Base-by-base conservation (phyloP, 148 eudicot species). In the Cornus controversa region DNA sequence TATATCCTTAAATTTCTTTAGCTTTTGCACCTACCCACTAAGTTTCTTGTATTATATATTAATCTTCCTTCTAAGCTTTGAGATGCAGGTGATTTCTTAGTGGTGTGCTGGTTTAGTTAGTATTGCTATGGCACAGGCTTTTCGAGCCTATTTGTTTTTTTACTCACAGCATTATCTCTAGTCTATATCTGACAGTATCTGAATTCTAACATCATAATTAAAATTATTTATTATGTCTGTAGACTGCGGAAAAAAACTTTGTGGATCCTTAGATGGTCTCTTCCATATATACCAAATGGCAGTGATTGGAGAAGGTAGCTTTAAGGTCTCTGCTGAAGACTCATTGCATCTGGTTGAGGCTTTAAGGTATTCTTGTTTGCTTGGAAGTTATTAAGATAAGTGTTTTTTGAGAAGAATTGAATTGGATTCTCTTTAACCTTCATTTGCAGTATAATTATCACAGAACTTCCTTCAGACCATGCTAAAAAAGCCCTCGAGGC, bases 291-390 rank as follows among this genome's bases (percentile, higher is more conserved):
- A 96, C 81, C 95, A 93, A 67, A 89, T 86, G 85, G 99, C 96
- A 67, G 85, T 96, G 78, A 83, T 78, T 72, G 91, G 94, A 58
- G 97, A 92, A 79, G 93, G 95, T 75, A 71, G 89, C 71, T 96
- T 93, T 80, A 94, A 94, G 84, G 90, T 96, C 70, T 92, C 97
- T 82, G 91, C 99, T 75, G 98, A 96, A 79, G 98, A 96, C 78
- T 93, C 99, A 25, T 85, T 96, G 82, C 95, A 93, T 82, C 77
- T 96, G 81, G 99, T 96, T 72, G 98, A 96, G 87, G 99, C 99
- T 58, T 79, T 96, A 71, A 92, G 99, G 99, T 96, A 86, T 60
- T 63, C 1, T 50, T 54, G 53, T 45, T 69, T 72, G 73, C 77
- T 77, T 53, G 14, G 23, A 31, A 45, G 29, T 28, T 58, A 42